phyloP scores from a whole-genome alignment of 2,329 filamentous ascomycete genomes.

The Westerdykella sp. region DNA sequence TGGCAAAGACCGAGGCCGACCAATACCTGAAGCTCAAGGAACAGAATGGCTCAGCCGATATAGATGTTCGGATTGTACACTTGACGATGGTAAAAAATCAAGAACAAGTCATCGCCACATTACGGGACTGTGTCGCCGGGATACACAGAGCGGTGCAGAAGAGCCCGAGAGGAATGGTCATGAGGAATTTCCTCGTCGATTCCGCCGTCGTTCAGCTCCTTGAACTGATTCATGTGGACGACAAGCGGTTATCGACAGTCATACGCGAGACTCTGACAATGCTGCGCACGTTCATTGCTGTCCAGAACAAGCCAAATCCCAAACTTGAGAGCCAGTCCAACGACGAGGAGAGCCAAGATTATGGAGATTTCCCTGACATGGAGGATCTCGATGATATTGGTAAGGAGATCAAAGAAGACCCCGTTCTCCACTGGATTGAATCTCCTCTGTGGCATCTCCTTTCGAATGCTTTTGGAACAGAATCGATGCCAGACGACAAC shows the following conservation, averaged over 20 bases:
- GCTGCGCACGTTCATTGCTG: slow-evolving; percentile 37
- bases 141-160: slow-evolving; percentile 45
- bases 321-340: slow-evolving; percentile 24
- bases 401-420: slow-evolving; percentile 11
- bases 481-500: slow-evolving; percentile 47
- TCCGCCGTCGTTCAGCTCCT: slow-evolving; percentile 44
- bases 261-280: slow-evolving; percentile 48
- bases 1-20: slow-evolving; percentile 54
- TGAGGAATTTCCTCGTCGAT: slow-evolving; percentile 41
- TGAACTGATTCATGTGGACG: slow-evolving; percentile 47
- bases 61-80: slow-evolving; percentile 46
- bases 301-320: slow-evolving; percentile 5
- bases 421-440: slow-evolving; percentile 39
- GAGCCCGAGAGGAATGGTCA: slow-evolving; percentile 36
- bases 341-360: slow-evolving; percentile 60
- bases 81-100: slow-evolving; percentile 53
- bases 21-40: slow-evolving; percentile 41
- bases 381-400: slow-evolving; percentile 41
- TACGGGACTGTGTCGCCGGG: slow-evolving; percentile 48
- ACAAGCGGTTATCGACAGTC: slow-evolving; percentile 39
- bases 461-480: slow-evolving; percentile 57
- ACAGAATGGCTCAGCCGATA: slow-evolving; percentile 31
- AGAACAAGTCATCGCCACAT: slow-evolving; percentile 49
- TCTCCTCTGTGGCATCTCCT: slow-evolving; percentile 49
- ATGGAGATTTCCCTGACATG: slow-evolving; percentile 53